These are phyloP conservation scores for Digitaria exilis DNA, from an alignment of 202 grass and related monocot species.

Conservation along the genomic window DNA sequence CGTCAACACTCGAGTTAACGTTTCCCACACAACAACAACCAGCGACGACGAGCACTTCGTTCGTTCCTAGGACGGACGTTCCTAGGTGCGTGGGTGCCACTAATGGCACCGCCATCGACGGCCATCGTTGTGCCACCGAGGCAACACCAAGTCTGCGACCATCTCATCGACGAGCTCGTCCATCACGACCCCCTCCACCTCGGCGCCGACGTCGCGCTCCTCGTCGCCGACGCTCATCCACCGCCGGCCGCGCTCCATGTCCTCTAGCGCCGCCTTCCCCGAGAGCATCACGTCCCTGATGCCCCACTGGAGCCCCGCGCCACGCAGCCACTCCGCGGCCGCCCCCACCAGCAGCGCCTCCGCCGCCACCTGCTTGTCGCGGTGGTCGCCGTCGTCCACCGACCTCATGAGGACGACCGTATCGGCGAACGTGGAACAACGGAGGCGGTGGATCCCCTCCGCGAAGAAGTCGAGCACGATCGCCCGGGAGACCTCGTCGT, in stretches of 20 bases:
- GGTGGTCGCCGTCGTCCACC: neutral
- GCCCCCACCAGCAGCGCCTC: neutral
- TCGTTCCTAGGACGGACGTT: no score
- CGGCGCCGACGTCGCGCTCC: constrained; percentile 34
- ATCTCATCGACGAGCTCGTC: constrained; percentile 57
- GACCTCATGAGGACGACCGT: neutral
- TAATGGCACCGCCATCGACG: no score
- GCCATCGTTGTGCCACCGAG: neutral
- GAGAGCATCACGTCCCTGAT: constrained; percentile 31
- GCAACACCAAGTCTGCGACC: constrained; percentile 4
- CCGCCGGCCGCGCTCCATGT: constrained; percentile 53
- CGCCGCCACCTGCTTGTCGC: neutral
- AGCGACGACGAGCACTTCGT: no score
- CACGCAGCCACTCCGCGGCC: constrained; percentile 52
- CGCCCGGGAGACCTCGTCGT: constrained; percentile 24
- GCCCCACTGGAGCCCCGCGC: constrained; percentile 44
- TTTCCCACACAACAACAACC: no score
- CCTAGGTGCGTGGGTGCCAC: no score
- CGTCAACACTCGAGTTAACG: no score
- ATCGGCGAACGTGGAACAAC: neutral
- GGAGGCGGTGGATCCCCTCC: constrained; percentile 33
- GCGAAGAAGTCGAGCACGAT: constrained; percentile 79
- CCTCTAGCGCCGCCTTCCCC: constrained; percentile 44
- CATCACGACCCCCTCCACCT: constrained; percentile 40
- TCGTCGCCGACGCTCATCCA: constrained; percentile 63